Evolutionary conservation across 192 early-diverging fungal species (phyloP), one percentile per base, ranked within the genome.

Genomic region (Radiomyces spectabilis): DNA sequence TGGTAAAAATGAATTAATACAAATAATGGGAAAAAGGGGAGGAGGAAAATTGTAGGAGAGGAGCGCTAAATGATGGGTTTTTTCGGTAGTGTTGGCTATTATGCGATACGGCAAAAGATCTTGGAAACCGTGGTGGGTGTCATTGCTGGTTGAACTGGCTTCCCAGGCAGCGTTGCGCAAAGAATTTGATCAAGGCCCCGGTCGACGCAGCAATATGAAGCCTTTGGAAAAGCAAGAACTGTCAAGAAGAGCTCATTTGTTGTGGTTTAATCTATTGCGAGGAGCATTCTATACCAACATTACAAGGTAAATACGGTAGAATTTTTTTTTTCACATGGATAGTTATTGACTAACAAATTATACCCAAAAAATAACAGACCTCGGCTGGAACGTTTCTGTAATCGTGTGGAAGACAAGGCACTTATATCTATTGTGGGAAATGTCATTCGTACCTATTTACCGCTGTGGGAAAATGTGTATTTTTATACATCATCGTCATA

Each of bases 121-220:
- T 15, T 95, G 88, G 85, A 76, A 80, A 33, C 93, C 95, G 2
- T 95, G 89, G 87, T 61, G 85, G 13, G 41, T 91, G 12, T 98
- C 95, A 0, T 57, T 95, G 34, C 53, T 72, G 0, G 63, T 93
- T 26, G 95, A 98, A 59, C 38, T 83, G 19, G 66, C 55, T 4
- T 68, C 78, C 16, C 51, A 78, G 67, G 43, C 66, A 55, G 47
- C 77, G 45, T 53, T 76, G 57, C 71, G n/a, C 22, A 26, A 31
- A 5, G 25, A 19, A 30, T 12, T 24, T n/a, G 29, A 57, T 6
- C 18, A 24, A 8, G 12, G 24, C 10, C 41, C 41, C 4, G 45
- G 29, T 47, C 19, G 51, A 4, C 41, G 44, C 31, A 32, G 51
- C 24, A 48, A 55, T 10, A 68, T 74, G 72, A 79, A 84, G 27